Percentiles rank a stretch among this genome's conserved stretches.
phyloP scores from a whole-genome alignment of 345 rosid genomes.

The Citrus unshiu region DNA sequence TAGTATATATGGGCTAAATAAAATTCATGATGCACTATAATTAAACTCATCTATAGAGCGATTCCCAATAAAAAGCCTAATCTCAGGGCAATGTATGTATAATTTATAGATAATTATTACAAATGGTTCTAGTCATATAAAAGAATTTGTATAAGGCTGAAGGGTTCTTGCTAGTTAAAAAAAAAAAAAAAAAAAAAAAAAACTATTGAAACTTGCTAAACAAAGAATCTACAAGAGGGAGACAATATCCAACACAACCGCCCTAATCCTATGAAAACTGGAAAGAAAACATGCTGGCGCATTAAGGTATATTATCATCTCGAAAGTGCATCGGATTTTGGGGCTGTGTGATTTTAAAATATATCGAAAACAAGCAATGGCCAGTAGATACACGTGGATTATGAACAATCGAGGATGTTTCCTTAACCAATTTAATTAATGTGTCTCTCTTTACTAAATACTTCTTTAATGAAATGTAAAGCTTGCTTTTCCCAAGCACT shows the following conservation, averaged over 20 bases:
- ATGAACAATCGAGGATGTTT: slow-evolving; percentile 7
- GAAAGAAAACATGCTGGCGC: neutral
- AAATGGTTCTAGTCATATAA: neutral
- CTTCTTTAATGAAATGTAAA: neutral
- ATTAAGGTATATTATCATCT: neutral
- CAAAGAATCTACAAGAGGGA: neutral
- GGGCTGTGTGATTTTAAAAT: neutral
- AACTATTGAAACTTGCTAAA: neutral
- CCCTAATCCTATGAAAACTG: neutral
- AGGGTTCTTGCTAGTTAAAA: neutral
- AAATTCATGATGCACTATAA: too few relatives aligned
- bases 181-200: neutral
- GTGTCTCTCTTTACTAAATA: neutral
- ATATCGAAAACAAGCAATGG: neutral
- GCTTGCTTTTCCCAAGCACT: neutral
- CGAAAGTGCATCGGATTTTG: neutral
- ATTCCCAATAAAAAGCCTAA: too few relatives aligned
- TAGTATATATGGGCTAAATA: too few relatives aligned
- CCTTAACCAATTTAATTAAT: neutral
- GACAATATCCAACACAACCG: neutral
- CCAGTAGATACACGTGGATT: neutral
- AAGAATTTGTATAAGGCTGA: neutral
- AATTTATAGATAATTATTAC: too few relatives aligned
- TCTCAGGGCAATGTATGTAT: too few relatives aligned
- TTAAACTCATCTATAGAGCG: too few relatives aligned